Percentiles rank a stretch among this genome's conserved stretches.
These are phyloP conservation scores for Cyberlindnera misumaiensis DNA, from an alignment of 805 yeast species.

Conservation along the genomic window DNA sequence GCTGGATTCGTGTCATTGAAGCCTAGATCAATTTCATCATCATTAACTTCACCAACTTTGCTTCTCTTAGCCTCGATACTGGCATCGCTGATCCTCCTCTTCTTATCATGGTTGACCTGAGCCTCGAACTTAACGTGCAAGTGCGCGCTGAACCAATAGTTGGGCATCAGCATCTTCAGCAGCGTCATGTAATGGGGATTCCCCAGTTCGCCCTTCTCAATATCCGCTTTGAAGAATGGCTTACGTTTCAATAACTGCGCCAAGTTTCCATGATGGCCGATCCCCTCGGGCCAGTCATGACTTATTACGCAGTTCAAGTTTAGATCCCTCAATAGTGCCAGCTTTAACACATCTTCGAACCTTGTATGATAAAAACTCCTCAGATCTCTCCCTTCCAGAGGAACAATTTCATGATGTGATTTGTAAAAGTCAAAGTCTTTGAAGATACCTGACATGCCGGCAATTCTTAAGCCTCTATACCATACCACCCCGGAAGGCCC, in stretches of 20 bases:
- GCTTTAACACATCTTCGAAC: slow-evolving; percentile 47
- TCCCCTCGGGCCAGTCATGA: slow-evolving; percentile 94
- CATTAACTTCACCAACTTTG: slow-evolving; percentile 15
- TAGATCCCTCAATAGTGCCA: slow-evolving; percentile 33
- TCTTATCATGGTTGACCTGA: slow-evolving; percentile 30
- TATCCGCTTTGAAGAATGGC: slow-evolving; percentile 62
- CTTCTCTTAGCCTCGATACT: slow-evolving; percentile 3
- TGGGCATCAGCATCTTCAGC: slow-evolving; percentile 50
- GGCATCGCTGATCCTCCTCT: slow-evolving; percentile 9
- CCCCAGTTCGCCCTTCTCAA: slow-evolving; percentile 56
- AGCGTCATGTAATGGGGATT: slow-evolving; percentile 58
- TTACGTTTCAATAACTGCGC: slow-evolving; percentile 45
- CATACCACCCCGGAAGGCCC: slow-evolving; percentile 74
- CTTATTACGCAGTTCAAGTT: slow-evolving; percentile 54
- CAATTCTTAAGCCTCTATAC: slow-evolving; percentile 70
- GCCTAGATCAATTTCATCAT: slow-evolving; percentile 26
- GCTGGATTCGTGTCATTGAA: slow-evolving; percentile 14
- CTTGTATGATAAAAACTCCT: slow-evolving; percentile 68
- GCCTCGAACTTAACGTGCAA: slow-evolving; percentile 74
- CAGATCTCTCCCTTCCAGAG: slow-evolving; percentile 39
- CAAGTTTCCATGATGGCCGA: slow-evolving; percentile 59
- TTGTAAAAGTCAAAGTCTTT: slow-evolving; percentile 42
- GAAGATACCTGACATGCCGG: slow-evolving; percentile 82
- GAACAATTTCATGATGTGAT: slow-evolving; percentile 37
- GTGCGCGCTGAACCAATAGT: slow-evolving; percentile 85